Evolutionary conservation across 257 asterid genomes (phyloP), one percentile per base, ranked within the genome.

Genomic region (Galeopsis tetrahit): DNA sequence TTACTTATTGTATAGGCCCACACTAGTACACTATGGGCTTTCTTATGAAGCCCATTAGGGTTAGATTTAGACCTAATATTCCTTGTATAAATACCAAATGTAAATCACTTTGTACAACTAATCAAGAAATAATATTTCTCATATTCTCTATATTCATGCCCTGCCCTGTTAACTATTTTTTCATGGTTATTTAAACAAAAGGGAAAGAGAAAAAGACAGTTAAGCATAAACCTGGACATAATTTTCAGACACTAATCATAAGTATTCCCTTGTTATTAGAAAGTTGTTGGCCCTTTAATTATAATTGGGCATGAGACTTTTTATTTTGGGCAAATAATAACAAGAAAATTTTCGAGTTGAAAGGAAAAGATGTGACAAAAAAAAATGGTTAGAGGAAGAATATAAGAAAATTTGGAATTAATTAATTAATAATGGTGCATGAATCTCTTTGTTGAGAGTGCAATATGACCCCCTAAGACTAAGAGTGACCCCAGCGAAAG

Each of bases 241-340:
- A 42, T 33, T 52, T 68, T 60, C 5, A 62, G 75, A 10, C 64
- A 62, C 63, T 75, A 66, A 79, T 66, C 71, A 75, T 68, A 42
- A 44, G 52, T 53, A 55, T 73, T 39, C 68, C 17, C 65, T 21
- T 33, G 55, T 32, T 57, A 75, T 43, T 49, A 49, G 28, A 32
- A 17, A 66, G 61, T 63, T 44, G 63, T 52, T 69, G 79, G 70
- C 17, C 62, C 70, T 28, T 17, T 38, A 48, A 70, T 80, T 70
- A 4, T 49, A 46, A 75, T 9, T 6, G 73, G 80, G n/a, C 73
- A 62, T 51, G 13, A 49, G 28, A 21, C 28, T 21, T 21, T 21
- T 21, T 39, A 52, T 4, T 4, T 39, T 53, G 64, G 44, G 40
- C 38, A 64, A 38, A 40, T 55, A 56, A 21, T 21, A 62, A 63